phyloP scores from a whole-genome alignment of 2,329 filamentous ascomycete species.

The Neocatenulostroma microsporum region DNA sequence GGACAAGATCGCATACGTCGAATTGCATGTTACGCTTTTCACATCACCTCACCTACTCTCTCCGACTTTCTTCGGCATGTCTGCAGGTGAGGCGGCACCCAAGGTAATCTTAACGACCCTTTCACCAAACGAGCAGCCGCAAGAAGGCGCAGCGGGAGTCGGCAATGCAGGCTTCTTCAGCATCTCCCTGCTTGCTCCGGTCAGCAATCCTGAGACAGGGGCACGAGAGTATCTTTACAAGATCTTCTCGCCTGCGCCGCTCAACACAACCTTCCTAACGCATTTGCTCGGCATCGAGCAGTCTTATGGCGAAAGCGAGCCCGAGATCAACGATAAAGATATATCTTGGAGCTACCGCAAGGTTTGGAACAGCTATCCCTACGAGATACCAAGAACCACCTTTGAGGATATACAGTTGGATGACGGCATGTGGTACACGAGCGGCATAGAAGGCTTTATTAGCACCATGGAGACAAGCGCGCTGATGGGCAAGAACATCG shows the following conservation, averaged over 20 bases:
- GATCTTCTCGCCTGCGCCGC: conserved; percentile 52
- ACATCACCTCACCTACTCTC: conserved; percentile 67
- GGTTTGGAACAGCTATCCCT: conserved; percentile 77
- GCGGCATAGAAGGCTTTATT: conserved; percentile 82
- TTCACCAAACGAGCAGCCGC: conserved; percentile 48
- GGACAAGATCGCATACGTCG: conserved; percentile 75
- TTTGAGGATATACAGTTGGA: conserved; percentile 75
- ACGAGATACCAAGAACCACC: conserved; percentile 52
- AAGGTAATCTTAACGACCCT: conserved; percentile 78
- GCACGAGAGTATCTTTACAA: conserved; percentile 54
- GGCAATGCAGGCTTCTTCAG: conserved; percentile 78
- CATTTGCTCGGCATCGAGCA: conserved; percentile 40
- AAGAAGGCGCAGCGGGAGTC: conserved; percentile 47
- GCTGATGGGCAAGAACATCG: conserved; percentile 82
- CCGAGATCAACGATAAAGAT: conserved; percentile 29
- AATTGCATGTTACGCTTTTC: conserved; percentile 83
- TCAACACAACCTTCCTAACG: conserved; percentile 42
- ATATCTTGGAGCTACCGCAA: conserved; percentile 74
- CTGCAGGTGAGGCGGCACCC: conserved; percentile 52
- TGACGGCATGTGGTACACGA: conserved; percentile 58
- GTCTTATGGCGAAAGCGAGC: conserved; percentile 18
- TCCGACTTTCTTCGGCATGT: conserved; percentile 63
- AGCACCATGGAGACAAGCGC: conserved; percentile 96
- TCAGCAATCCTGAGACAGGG: conserved; percentile 44
- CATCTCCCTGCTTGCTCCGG: conserved; percentile 62